phyloP scores from a whole-genome alignment of 805 yeast species.

The Millerago galiae region DNA sequence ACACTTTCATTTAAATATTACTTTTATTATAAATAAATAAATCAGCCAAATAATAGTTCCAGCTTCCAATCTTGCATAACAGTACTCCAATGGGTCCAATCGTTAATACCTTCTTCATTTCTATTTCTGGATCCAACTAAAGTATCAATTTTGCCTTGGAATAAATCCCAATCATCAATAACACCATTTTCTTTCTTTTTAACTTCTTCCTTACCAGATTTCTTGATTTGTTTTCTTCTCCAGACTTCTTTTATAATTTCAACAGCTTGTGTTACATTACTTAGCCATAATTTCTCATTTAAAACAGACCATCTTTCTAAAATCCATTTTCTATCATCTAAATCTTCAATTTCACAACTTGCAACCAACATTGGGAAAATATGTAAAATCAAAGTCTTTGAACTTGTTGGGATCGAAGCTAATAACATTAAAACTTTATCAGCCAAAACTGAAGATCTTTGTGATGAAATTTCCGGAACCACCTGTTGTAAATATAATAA shows the following conservation, averaged over 20 bases:
- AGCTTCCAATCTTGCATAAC: conserved; percentile 75
- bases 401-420: conserved; percentile 56
- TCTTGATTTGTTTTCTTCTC: conserved; percentile 44
- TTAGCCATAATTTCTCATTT: conserved; percentile 52
- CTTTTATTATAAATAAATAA: background rate
- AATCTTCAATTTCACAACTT: conserved; percentile 56
- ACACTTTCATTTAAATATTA: background rate
- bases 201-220: background rate
- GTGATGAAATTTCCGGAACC: conserved; percentile 60
- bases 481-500: conserved; percentile 60
- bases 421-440: conserved; percentile 52
- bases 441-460: conserved; percentile 48
- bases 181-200: background rate
- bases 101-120: conserved; percentile 37
- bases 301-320: conserved; percentile 50
- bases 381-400: conserved; percentile 51
- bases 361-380: conserved; percentile 60
- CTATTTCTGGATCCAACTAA: conserved; percentile 18
- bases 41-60: conserved; percentile 51
- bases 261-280: conserved; percentile 57
- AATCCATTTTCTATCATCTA: conserved; percentile 59
- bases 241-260: conserved; percentile 71
- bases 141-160: conserved; percentile 20
- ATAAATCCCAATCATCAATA: conserved; percentile 16
- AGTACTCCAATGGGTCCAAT: conserved; percentile 58